A percentile compares a stretch with the other conserved stretches of the same genome.
These are phyloP conservation scores for Mucor lusitanicus DNA, from an alignment of 371 early-diverging fungal genomes.

Conservation along the genomic window DNA sequence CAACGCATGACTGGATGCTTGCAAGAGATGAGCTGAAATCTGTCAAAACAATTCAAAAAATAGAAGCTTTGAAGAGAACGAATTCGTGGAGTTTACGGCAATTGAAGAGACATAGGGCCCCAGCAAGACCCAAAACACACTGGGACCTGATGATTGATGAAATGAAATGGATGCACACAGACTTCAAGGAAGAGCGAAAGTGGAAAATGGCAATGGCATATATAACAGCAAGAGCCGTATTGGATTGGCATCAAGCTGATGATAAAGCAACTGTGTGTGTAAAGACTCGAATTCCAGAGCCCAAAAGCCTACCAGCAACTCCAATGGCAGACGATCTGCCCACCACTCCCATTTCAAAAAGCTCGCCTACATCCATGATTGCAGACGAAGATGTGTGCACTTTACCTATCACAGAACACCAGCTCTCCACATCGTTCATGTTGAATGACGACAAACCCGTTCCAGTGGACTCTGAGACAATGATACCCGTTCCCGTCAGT, in stretches of 20 bases:
- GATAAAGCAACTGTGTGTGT: conserved; percentile 76
- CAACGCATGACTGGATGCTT: conserved; percentile 84
- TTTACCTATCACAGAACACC: background rate
- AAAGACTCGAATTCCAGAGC: conserved; percentile 24
- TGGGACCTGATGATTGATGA: conserved; percentile 91
- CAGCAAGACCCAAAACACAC: conserved; percentile 78
- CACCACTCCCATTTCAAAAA: background rate
- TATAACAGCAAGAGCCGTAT: conserved; percentile 68
- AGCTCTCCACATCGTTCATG: background rate
- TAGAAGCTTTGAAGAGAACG: conserved; percentile 78
- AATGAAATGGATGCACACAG: conserved; percentile 87
- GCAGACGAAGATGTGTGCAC: background rate
- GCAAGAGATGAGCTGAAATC: conserved; percentile 85
- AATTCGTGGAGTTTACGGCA: conserved; percentile 86
- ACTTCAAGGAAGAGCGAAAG: conserved; percentile 85
- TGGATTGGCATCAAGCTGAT: conserved; percentile 79
- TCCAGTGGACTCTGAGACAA: background rate
- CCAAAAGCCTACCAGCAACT: background rate
- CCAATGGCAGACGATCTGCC: background rate
- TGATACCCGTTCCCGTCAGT: background rate
- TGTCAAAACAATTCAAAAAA: conserved; percentile 70
- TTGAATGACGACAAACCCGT: background rate
- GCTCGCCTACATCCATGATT: background rate
- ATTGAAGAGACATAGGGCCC: conserved; percentile 68
- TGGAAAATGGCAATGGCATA: conserved; percentile 83